phyloP scores from a whole-genome alignment of 805 yeast species.

The Candida nonsorbophila region DNA sequence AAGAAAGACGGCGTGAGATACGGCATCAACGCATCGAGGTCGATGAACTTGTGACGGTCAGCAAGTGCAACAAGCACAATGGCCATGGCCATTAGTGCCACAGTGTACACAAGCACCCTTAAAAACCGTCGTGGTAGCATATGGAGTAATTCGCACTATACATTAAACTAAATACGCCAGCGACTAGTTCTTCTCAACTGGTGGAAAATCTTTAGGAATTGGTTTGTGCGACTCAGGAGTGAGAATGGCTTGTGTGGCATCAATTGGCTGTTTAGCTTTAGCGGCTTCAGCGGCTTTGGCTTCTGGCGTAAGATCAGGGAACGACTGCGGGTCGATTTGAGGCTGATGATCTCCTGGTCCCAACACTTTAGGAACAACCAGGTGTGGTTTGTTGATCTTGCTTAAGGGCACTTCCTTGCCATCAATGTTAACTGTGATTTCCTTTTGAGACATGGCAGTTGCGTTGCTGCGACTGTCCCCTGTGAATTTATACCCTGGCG shows the following conservation, averaged over 20 bases:
- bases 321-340: constrained; percentile 13
- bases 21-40: constrained; percentile 19
- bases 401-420: constrained; percentile 33
- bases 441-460: constrained; percentile 1
- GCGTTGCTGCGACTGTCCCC: not conserved
- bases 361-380: constrained; percentile 18
- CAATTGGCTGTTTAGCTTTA: too few species aligned
- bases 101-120: constrained; percentile 19
- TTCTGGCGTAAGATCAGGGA: constrained; percentile 29
- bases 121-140: constrained; percentile 27
- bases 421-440: constrained; percentile 20
- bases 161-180: too few species aligned
- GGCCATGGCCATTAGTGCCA: constrained; percentile 13
- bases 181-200: too few species aligned
- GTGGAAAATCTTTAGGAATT: too few species aligned
- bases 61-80: constrained; percentile 26
- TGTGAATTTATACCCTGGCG: not conserved
- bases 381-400: constrained; percentile 35
- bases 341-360: constrained; percentile 20
- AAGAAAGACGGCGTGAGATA: constrained; percentile 32
- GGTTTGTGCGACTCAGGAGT: too few species aligned
- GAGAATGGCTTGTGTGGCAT: too few species aligned
- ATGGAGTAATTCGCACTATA: too few species aligned
- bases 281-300: constrained; percentile 24
- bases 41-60: constrained; percentile 31